A percentile compares a stretch with the other conserved stretches of the same genome.
phyloP scores from a whole-genome alignment of 2,329 filamentous ascomycete species.

The Cordyceps tenuipes region DNA sequence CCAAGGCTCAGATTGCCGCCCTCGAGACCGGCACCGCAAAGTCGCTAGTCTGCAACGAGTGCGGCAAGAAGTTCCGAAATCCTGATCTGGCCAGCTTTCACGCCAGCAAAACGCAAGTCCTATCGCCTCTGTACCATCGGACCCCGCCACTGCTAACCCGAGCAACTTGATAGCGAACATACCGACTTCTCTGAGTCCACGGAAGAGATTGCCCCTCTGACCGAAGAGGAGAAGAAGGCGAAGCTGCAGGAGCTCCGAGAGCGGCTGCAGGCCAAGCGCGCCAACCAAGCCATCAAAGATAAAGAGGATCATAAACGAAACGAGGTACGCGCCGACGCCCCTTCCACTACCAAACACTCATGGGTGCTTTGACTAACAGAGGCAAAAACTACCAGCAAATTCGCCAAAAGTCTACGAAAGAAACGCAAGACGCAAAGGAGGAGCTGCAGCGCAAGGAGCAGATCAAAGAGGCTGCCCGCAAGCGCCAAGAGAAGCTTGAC shows the following conservation, averaged over 20 bases:
- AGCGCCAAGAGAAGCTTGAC: constrained; percentile 78
- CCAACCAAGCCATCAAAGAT: constrained; percentile 59
- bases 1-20: constrained; percentile 51
- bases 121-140: neutral
- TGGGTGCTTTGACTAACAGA: constrained; percentile 10
- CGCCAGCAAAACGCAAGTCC: constrained; percentile 67
- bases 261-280: constrained; percentile 64
- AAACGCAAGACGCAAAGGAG: constrained; percentile 83
- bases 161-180: constrained; percentile 52
- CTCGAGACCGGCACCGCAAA: constrained; percentile 60
- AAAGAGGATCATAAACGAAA: constrained; percentile 79
- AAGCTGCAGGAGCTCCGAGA: constrained; percentile 66
- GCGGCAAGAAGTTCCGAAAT: constrained; percentile 81
- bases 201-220: constrained; percentile 83
- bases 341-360: neutral
- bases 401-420: constrained; percentile 80
- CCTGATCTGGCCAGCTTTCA: constrained; percentile 81
- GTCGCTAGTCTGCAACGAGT: constrained; percentile 90
- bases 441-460: constrained; percentile 81
- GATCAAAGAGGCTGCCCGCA: constrained; percentile 80
- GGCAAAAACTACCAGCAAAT: constrained; percentile 41
- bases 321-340: constrained; percentile 48
- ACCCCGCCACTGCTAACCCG: neutral
- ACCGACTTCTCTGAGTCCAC: constrained; percentile 88
- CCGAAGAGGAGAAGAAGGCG: constrained; percentile 83